Conservation (phyloP, 75 land plant species). For the Pinus albicaulis region DNA sequence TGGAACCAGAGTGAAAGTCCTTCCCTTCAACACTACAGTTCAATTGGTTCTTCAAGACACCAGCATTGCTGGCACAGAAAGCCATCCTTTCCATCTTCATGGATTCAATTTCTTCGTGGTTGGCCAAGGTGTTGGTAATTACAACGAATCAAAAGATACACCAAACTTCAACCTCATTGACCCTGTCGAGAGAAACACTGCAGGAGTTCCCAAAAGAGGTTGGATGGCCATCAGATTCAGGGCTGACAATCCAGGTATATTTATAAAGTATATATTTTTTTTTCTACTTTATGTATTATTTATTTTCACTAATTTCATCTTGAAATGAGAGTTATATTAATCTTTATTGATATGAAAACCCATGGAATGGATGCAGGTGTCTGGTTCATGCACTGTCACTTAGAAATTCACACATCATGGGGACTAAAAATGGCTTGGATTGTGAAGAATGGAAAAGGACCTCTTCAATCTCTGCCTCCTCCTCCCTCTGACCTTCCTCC, state of each 20-base stretch:
- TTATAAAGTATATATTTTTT: too few relatives aligned
- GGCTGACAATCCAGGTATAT: slow-evolving; percentile 45
- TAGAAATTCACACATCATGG: slow-evolving; percentile 52
- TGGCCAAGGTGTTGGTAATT: slow-evolving; percentile 25
- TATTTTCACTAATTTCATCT: too few relatives aligned
- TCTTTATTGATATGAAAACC: too few relatives aligned
- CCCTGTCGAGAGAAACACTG: slow-evolving; percentile 31
- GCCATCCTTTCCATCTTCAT: slow-evolving; percentile 37
- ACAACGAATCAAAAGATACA: slow-evolving; percentile 18
- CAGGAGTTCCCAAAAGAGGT: slow-evolving; percentile 23
- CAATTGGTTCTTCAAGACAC: slow-evolving; percentile 38
- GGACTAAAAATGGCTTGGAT: slow-evolving; percentile 61
- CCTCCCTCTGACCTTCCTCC: slow-evolving; percentile 59
- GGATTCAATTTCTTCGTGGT: slow-evolving; percentile 29
- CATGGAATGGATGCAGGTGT: slow-evolving; percentile 29
- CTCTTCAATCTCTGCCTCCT: slow-evolving; percentile 40
- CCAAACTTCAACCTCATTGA: slow-evolving; percentile 24
- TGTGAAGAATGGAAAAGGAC: slow-evolving; percentile 40
- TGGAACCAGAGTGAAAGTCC: slow-evolving; percentile 19
- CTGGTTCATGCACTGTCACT: slow-evolving; percentile 61
- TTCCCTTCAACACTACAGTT: slow-evolving; percentile 26
- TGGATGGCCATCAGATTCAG: slow-evolving; percentile 28
- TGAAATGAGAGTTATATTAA: too few relatives aligned
- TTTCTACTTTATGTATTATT: too few relatives aligned
- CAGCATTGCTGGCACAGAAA: slow-evolving; percentile 10